Conservation (phyloP, 1,284 basidiomycete genomes). For the Trichosporon asahii region DNA sequence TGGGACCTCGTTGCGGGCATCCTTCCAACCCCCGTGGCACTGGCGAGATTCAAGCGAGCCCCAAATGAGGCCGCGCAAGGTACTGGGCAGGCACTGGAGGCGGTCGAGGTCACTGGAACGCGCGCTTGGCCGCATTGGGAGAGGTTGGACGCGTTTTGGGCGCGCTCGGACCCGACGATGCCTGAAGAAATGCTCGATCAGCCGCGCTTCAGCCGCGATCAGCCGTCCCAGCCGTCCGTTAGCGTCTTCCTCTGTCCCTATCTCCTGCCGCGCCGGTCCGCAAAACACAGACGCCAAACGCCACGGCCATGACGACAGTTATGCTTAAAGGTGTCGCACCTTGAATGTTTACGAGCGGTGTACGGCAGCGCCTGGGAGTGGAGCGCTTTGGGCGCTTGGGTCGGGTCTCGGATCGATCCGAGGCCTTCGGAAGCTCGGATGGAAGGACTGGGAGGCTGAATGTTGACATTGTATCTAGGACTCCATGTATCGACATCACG, state of each 20-base stretch:
- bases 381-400: background rate
- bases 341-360: background rate
- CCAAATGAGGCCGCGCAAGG: background rate
- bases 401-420: background rate
- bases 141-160: too few relatives aligned
- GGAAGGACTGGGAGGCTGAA: background rate
- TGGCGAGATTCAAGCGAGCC: too few relatives aligned
- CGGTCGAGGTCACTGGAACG: background rate
- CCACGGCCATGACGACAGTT: background rate
- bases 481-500: slow-evolving; percentile 1
- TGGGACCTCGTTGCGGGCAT: too few relatives aligned
- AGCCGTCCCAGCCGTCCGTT: background rate
- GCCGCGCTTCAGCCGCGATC: background rate
- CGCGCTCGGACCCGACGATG: too few relatives aligned
- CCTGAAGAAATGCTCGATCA: background rate
- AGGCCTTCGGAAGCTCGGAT: background rate
- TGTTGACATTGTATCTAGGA: background rate
- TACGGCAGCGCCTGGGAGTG: background rate
- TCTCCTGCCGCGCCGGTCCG: too few relatives aligned
- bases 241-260: background rate
- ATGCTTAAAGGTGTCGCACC: background rate
- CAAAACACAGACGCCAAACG: too few relatives aligned
- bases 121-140: background rate
- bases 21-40: too few relatives aligned
- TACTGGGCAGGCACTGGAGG: background rate